Evolutionary conservation across 2,329 filamentous ascomycete genomes (phyloP), one percentile per base, ranked within the genome.

Genomic region (Capronia americana): DNA sequence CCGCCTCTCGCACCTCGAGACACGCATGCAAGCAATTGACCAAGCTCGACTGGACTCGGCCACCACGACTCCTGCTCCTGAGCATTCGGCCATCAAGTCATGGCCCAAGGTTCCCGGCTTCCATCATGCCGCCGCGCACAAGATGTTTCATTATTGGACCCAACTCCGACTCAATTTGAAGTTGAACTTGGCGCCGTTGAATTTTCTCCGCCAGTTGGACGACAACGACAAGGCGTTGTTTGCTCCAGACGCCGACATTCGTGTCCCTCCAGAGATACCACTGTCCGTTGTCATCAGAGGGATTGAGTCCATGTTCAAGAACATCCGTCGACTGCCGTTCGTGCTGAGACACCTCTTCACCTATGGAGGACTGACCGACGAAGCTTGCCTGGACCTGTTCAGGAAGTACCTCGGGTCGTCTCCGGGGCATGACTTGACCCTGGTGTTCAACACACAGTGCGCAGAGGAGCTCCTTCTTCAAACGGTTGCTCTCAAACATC

Each of bases 101-200:
- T 64, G 62, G 62, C 62, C 62, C 17, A 51, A 54, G 24, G 14
- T 60, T 7, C 62, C 62, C 14, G 20, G 38, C 8, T 64, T 64
- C 38, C 62, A 64, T 34, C 62, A 64, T 20, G 62, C 62, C 20
- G 62, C 62, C 48, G 62, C 62, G 14, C 62, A 64, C 46, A 64
- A 64, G 48, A 55, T 64, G 32, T 64, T 64, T 54, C 56, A 64
- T 28, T 64, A 64, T 34, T 64, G 62, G 62, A 44, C 62, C 11
- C 51, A 59, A 28, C 46, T 64, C 6, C 44, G 55, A 24, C 11
- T 60, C 55, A 64, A 64, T 30, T 28, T 64, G 20, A 51, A 17
- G 51, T 60, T 28, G 55, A 55, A 17, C 30, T n/a, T 64, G 32
- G 55, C 58, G 50, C 62, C 62, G 4, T 51, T 64, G 34, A 23